These are phyloP conservation scores for Alternaria longipes DNA, from an alignment of 2,329 filamentous ascomycete species.

Conservation along the genomic window DNA sequence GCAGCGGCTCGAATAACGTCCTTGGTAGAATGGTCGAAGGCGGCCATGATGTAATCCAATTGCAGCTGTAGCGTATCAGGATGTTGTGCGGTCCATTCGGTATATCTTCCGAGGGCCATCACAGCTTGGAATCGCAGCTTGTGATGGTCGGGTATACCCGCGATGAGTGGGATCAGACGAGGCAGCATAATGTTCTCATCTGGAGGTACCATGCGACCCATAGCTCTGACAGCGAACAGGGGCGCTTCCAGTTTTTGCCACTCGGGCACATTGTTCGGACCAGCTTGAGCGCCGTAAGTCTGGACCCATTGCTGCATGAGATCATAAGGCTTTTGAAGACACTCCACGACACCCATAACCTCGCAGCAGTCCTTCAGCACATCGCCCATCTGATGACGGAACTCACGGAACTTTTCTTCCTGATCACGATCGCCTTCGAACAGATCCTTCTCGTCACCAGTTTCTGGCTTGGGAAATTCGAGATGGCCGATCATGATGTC, in stretches of 20 bases:
- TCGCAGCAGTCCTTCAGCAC: constrained; percentile 97
- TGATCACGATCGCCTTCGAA: constrained; percentile 96
- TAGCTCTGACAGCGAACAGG: constrained; percentile 91
- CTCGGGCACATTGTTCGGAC: constrained; percentile 78
- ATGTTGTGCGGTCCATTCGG: constrained; percentile 95
- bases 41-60: constrained; percentile 93
- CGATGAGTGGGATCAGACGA: constrained; percentile 90
- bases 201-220: constrained; percentile 94
- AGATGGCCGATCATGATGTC: constrained; percentile 93
- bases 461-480: constrained; percentile 82
- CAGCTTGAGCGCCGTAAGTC: constrained; percentile 79
- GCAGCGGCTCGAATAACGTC: constrained; percentile 93
- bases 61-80: constrained; percentile 91
- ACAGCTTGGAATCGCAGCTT: constrained; percentile 99
- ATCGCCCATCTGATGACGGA: constrained; percentile 96
- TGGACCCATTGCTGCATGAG: constrained; percentile 89
- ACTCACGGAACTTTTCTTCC: constrained; percentile 96
- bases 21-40: constrained; percentile 86
- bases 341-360: constrained; percentile 92
- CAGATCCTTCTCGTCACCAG: constrained; percentile 78
- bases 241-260: constrained; percentile 98
- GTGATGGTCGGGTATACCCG: constrained; percentile 93
- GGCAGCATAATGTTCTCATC: constrained; percentile 88
- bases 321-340: constrained; percentile 85
- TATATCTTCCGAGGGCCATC: constrained; percentile 96